Evolutionary conservation across 2,329 filamentous ascomycete genomes (phyloP), one percentile per base, ranked within the genome.

Genomic region (Pseudogymnoascus sp.): DNA sequence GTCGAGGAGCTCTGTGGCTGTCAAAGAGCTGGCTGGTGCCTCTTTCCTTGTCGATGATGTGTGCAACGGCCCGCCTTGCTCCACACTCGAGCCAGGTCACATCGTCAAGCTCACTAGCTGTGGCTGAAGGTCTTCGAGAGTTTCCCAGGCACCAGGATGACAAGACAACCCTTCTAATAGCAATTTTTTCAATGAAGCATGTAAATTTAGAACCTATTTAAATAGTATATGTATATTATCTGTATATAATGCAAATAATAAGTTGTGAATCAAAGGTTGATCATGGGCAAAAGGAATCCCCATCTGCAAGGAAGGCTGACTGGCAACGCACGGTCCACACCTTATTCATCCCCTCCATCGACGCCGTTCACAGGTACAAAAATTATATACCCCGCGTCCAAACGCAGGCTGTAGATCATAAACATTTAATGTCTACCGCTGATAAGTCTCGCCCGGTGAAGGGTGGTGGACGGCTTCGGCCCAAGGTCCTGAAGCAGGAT

Each of bases 401-500:
- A 18, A 54, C 47, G n/a, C 11, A 12, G 28, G 47, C n/a, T 5
- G 16, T 18, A 30, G 18, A 54, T 54, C 16, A 11, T 54, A 54
- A 54, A 32, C 9, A 54, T 30, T 32, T 12, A 8, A 54, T 54
- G 47, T 54, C 47, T 32, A 18, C 11, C 28, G 4, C n/a, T 32
- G 7, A 18, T 12, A 54, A 54, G 28, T 32, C 47, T 12, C 47
- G 12, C 28, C 25, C 9, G 1, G 7, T 54, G 47, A 58, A 58
- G 32, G 57, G 57, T 28, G 22, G 37, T 25, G 57, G 59, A 18
- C 32, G 30, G 58, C 20, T 38, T 20, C 66, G 66, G 64, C 59
- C 66, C 3, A 70, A 67, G 54, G 41, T 64, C 35, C 63, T 71
- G 58, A 70, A 69, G 58, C 71, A 74, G 63, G 82, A 85, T 72